Evolutionary conservation across 352 stramenopile species (phyloP).

Genomic region (Globisporangium acanthophoron): DNA sequence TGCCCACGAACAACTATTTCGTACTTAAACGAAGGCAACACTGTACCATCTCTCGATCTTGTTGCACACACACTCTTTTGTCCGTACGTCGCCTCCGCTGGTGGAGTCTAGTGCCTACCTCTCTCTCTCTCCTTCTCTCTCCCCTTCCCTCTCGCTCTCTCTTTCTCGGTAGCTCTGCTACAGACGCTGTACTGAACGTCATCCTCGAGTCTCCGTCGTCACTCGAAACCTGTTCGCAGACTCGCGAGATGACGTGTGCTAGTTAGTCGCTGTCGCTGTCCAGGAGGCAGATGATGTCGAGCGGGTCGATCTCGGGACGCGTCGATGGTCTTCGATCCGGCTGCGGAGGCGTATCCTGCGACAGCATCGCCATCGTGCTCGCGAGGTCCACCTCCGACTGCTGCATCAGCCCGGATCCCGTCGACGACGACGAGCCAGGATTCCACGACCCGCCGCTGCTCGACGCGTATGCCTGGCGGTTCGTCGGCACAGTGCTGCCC

Average conservation of each 20-base stretch:
- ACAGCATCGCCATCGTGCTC: slow-evolving; percentile 59
- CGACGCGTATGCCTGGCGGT: slow-evolving; percentile 6
- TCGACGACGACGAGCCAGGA: slow-evolving; percentile 2
- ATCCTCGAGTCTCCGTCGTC: too few species aligned
- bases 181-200: background rate
- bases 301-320: slow-evolving; percentile 18
- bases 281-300: slow-evolving; percentile 74
- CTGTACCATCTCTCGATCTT: background rate
- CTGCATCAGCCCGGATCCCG: slow-evolving; percentile 12
- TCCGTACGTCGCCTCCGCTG: background rate
- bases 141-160: background rate
- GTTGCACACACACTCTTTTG: background rate
- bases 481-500: slow-evolving; percentile 15
- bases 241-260: background rate
- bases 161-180: background rate
- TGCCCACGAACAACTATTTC: background rate
- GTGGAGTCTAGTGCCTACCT: background rate
- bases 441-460: slow-evolving; percentile 8
- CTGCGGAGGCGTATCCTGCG: slow-evolving; percentile 42
- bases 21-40: background rate
- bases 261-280: slow-evolving; percentile 28
- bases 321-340: slow-evolving; percentile 29
- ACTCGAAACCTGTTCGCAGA: background rate
- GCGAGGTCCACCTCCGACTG: slow-evolving; percentile 42
- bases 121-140: background rate